These are phyloP conservation scores for Paradendryphiella salina DNA, from an alignment of 2,329 filamentous ascomycete species.

Conservation along the genomic window DNA sequence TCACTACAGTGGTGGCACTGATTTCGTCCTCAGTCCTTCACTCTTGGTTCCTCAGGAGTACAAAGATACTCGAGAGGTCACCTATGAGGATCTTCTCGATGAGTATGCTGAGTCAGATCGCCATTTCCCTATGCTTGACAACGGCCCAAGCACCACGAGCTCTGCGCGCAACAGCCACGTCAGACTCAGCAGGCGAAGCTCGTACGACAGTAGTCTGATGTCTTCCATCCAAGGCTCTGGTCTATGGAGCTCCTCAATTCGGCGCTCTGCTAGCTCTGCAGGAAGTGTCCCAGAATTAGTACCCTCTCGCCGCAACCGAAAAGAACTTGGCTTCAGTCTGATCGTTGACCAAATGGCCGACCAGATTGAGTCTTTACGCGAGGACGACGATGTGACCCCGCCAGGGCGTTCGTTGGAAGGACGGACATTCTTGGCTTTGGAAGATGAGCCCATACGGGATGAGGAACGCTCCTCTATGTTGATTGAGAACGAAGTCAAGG, in stretches of 20 bases:
- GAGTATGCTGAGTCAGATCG: conserved; percentile 53
- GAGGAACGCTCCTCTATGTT: conserved; percentile 4
- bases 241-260: conserved; percentile 41
- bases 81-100: conserved; percentile 46
- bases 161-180: conserved; percentile 55
- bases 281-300: conserved; percentile 47
- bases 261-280: conserved; percentile 45
- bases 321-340: conserved; percentile 33
- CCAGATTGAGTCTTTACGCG: conserved; percentile 37
- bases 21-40: conserved; percentile 47
- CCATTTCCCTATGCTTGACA: conserved; percentile 52
- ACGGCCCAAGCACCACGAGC: conserved; percentile 46
- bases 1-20: conserved; percentile 27
- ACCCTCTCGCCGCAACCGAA: conserved; percentile 39
- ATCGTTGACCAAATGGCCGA: conserved; percentile 41
- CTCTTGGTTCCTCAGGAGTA: conserved; percentile 42
- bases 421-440: conserved; percentile 38
- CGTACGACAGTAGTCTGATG: conserved; percentile 60
- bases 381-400: conserved; percentile 37
- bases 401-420: conserved; percentile 31
- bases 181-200: conserved; percentile 60
- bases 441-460: conserved; percentile 24
- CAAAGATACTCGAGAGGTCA: conserved; percentile 43
- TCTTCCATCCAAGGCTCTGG: conserved; percentile 45
- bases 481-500: conserved; percentile 29